Conservation (phyloP, 2,329 filamentous ascomycete species). For the Cercospora nicotianae region DNA sequence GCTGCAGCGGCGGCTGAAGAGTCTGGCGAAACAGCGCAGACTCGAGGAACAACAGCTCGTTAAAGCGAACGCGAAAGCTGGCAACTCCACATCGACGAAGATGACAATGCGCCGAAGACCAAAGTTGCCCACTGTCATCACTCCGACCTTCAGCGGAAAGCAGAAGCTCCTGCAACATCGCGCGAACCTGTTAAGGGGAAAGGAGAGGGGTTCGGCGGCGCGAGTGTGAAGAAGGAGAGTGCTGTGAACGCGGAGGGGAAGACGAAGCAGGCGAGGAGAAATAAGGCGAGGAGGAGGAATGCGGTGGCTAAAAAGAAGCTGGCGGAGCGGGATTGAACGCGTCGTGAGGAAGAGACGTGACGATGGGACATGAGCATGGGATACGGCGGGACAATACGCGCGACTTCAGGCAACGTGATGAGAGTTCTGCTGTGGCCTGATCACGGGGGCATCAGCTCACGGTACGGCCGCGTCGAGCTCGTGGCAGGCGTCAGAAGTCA, state of each 20-base stretch:
- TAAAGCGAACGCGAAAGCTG: not conserved
- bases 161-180: constrained; percentile 7
- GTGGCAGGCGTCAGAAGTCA: not conserved
- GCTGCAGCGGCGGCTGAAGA: not conserved
- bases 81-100: not conserved
- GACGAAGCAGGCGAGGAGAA: not conserved
- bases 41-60: not conserved
- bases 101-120: not conserved
- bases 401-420: not conserved
- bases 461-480: not conserved
- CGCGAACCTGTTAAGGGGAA: not conserved
- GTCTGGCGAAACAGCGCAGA: not conserved
- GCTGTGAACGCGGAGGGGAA: not conserved
- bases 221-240: constrained; percentile 4
- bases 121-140: not conserved
- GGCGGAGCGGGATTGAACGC: not conserved
- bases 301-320: not conserved
- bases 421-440: not conserved
- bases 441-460: not conserved
- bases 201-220: not conserved
- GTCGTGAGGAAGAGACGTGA: not conserved
- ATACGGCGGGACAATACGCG: not conserved
- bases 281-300: not conserved
- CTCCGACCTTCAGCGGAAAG: not conserved
- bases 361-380: not conserved